Base-by-base conservation (phyloP, 352 stramenopile species). In the Phytophthora chlamydospora region DNA sequence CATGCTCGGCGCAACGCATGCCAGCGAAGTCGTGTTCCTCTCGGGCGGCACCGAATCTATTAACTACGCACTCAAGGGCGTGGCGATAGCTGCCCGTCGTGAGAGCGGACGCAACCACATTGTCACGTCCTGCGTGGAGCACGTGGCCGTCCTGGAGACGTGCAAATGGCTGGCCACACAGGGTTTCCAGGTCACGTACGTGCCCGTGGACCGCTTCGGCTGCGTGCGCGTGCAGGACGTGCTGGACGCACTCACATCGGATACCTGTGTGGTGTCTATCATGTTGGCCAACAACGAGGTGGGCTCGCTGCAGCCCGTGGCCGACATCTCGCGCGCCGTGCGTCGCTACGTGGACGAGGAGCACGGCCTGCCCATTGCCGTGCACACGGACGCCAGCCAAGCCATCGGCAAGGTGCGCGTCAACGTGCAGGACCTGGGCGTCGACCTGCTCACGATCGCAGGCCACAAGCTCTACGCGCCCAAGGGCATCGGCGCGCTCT, bases 201-300 rank as follows among this genome's bases (percentile, higher is more conserved):
- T 93, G 24, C 76, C 69, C 11, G 82, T 91, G 33, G 77, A 90
- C 48, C 46, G 62, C 32, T 73, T 73, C 17, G 82, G 82, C 24
- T 75, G 76, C 54, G 76, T 90, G 4, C 61, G 59, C 8, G 64
- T 87, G 11, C 57, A 86, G 51, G 89, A 96, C 62, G 80, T 98
- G 7, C 68, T 96, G 0, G 66, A 71, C 9, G 90, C 93, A 0
- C 76, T 99, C 34, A 83, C 64, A 34, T 36, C 72, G 0, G 68
- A 97, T 58, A 99, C 96, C 12, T 90, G 90, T 17, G 71, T 99
- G 12, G 88, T 99, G 24, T 98, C 97, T 1, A 64, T 99, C 44
- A 99, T 99, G 96, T 85, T 98, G 16, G 96, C 96, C n/a, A 99
- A 99, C 70, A 99, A 99, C 70, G 97, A 99, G 80, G 90, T 98